Conservation (phyloP, 1,284 basidiomycete species). For the Mycosarcoma maydis region DNA sequence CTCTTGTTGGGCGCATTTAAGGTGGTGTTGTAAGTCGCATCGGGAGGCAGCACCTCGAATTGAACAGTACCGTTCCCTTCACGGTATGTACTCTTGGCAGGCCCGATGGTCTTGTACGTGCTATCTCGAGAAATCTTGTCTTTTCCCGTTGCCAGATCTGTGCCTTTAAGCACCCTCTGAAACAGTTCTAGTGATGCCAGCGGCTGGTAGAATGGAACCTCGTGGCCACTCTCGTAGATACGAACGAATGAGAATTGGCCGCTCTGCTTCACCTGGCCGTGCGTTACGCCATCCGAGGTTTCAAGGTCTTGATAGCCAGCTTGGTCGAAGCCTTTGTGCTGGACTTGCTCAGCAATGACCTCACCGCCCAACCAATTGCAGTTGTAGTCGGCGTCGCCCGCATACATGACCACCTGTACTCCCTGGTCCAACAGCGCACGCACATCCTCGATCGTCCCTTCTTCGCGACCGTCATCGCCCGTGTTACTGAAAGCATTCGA, state of each 20-base stretch:
- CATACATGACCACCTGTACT: constrained; percentile 45
- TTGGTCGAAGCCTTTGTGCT: constrained; percentile 25
- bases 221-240: constrained; percentile 54
- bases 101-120: constrained; percentile 28
- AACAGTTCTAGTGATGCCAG: constrained; percentile 44
- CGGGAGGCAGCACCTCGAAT: constrained; percentile 15
- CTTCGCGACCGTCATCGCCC: constrained; percentile 48
- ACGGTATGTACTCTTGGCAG: constrained; percentile 28
- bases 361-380: constrained; percentile 53
- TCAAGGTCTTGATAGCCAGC: constrained; percentile 46
- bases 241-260: constrained; percentile 49
- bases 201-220: constrained; percentile 58
- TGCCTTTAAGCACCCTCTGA: constrained; percentile 34
- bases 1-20: constrained; percentile 33
- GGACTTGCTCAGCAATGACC: constrained; percentile 38
- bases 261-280: constrained; percentile 49
- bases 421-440: constrained; percentile 40
- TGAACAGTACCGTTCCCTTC: constrained; percentile 48
- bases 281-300: constrained; percentile 19
- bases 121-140: constrained; percentile 11
- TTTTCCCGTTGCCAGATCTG: constrained; percentile 46
- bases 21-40: constrained; percentile 41
- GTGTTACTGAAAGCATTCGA: constrained; percentile 37
- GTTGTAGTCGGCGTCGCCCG: constrained; percentile 57
- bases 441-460: constrained; percentile 41